Evolutionary conservation across 1,284 basidiomycete genomes (phyloP).

Genomic region (Irpex sp.): DNA sequence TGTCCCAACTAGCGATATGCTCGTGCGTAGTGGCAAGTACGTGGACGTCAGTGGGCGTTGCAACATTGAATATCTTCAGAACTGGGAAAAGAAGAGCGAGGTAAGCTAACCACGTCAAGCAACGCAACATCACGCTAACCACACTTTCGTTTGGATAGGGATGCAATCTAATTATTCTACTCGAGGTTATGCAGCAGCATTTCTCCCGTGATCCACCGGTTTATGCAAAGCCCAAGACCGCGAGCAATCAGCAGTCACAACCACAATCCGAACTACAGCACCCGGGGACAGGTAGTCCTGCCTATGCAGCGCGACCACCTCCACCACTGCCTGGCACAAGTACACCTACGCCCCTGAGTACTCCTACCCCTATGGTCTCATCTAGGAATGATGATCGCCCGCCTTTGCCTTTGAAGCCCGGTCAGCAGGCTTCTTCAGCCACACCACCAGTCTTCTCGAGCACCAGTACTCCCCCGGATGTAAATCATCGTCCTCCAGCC

Average conservation of each 20-base stretch:
- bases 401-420: constrained; percentile 44
- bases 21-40: constrained; percentile 73
- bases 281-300: constrained; percentile 16
- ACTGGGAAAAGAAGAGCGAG: constrained; percentile 85
- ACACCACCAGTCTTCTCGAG: constrained; percentile 13
- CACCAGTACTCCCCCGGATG: constrained; percentile 3
- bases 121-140: constrained; percentile 8
- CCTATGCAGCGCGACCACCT: constrained; percentile 28
- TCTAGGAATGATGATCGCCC: constrained; percentile 32
- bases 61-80: constrained; percentile 60
- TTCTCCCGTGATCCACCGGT: constrained; percentile 89
- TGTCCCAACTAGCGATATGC: constrained; percentile 91
- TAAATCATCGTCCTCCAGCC: constrained; percentile 19
- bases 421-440: constrained; percentile 10
- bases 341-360: constrained; percentile 20
- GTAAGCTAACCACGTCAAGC: constrained; percentile 40
- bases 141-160: constrained; percentile 39
- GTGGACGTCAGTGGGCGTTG: constrained; percentile 86
- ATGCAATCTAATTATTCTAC: constrained; percentile 61
- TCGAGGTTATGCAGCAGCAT: constrained; percentile 72
- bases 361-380: constrained; percentile 16
- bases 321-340: constrained; percentile 25
- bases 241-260: constrained; percentile 15
- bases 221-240: constrained; percentile 74
- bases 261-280: not conserved